These are phyloP conservation scores for Penicillium corylophilum DNA, from an alignment of 2,329 filamentous ascomycete species.

Conservation along the genomic window DNA sequence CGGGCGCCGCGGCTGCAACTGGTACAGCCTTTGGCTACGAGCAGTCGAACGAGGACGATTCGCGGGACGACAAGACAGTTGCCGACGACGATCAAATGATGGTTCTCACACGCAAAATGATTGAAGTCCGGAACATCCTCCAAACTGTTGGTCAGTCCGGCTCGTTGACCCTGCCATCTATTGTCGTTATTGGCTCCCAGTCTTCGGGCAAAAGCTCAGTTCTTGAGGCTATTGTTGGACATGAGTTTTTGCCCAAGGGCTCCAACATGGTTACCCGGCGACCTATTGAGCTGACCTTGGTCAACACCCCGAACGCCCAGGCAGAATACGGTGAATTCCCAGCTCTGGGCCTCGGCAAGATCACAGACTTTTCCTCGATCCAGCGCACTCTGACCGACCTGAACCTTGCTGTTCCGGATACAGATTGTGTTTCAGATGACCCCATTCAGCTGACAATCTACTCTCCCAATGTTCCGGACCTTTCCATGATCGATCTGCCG, in stretches of 20 bases:
- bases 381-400: constrained; percentile 93
- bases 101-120: constrained; percentile 99
- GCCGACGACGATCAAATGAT: constrained; percentile 98
- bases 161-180: constrained; percentile 84
- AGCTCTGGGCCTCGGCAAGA: constrained; percentile 81
- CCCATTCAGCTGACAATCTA: constrained; percentile 95
- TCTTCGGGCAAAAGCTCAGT: constrained; percentile 98
- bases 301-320: constrained; percentile 86
- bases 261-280: constrained; percentile 96
- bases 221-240: constrained; percentile 91
- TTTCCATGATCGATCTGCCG: constrained; percentile 92
- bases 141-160: constrained; percentile 90
- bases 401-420: constrained; percentile 86
- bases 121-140: constrained; percentile 90
- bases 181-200: constrained; percentile 98
- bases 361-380: constrained; percentile 79
- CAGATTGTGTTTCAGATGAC: constrained; percentile 91
- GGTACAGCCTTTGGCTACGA: constrained; percentile 79
- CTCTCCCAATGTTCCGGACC: constrained; percentile 90
- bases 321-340: constrained; percentile 96
- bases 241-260: constrained; percentile 97
- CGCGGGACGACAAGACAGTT: constrained; percentile 59
- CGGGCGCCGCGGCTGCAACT: constrained; percentile 67
- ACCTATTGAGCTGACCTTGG: constrained; percentile 91
- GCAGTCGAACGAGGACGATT: constrained; percentile 62